Base-by-base conservation (phyloP, 1,284 basidiomycete species). In the Flammula alnicola region DNA sequence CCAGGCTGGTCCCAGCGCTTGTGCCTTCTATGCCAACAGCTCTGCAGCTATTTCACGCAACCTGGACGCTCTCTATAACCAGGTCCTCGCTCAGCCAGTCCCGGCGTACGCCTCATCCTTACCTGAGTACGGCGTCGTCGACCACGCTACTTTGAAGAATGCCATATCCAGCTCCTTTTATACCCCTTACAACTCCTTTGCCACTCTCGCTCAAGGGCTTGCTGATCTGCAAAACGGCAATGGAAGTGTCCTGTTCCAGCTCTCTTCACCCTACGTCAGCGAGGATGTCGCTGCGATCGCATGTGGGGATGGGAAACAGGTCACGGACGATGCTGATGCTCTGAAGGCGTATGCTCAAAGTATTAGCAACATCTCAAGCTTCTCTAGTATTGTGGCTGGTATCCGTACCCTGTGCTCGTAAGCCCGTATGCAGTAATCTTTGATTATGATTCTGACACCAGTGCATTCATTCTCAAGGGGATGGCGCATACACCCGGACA, bases 21-120 rank as follows among this genome's bases (percentile, higher is more conserved):
- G 77, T 51, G 44, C 67, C 9, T 68, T 78, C 41, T 69, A 70
- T 60, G 69, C 71, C 2, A 55, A 69, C 0, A 63, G 66, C 11
- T 49, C 69, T 3, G 50, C 61, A 6, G 57, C 59, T 19, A 66
- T 73, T 17, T 35, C 53, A n/a, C 39, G 44, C 11, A 68, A 67
- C 30, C 50, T 70, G 19, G 60, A 55, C 5, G 37, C 32, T 1
- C 53, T 70, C 0, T 56, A 53, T 14, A 49, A 61, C n/a, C 56
- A 55, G n/a, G 32, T 70, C 17, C 51, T 46, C 5, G 29, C 38
- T 2, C 49, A 51, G 3, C 66, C 69, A 6, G 49, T 65, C 1
- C 65, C 71, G 2, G 37, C 17, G 6, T 10, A 26, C 7, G n/a
- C 27, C 8, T 14, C 36, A 5, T 7, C 7, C 7, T 23, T 23